Percentiles rank a stretch among this genome's conserved stretches.
phyloP scores from a whole-genome alignment of 768 basidiomycete genomes.

The Hypholoma fasciculare region DNA sequence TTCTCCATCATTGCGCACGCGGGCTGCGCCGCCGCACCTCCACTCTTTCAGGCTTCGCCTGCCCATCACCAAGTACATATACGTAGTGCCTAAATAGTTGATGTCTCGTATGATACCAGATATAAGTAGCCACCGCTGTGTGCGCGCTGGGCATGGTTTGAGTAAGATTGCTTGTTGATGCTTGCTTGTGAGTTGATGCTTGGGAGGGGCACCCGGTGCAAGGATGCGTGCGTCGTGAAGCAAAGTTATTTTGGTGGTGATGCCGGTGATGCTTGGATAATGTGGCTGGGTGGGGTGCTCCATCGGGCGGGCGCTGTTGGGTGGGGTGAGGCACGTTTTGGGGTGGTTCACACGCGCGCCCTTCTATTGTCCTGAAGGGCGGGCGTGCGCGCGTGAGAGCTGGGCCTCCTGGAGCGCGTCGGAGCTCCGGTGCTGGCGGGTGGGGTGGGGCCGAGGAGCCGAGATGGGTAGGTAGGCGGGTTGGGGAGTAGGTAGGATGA shows the following conservation, averaged over 20 bases:
- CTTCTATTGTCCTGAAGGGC: neutral
- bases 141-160: too few relatives aligned
- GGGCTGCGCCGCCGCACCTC: too few relatives aligned
- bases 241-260: neutral
- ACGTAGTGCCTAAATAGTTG: too few relatives aligned
- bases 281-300: neutral
- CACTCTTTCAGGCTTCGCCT: too few relatives aligned
- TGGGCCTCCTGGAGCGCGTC: neutral
- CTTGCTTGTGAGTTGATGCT: too few relatives aligned
- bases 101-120: too few relatives aligned
- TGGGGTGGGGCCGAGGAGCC: neutral
- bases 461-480: neutral
- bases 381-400: neutral
- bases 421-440: neutral
- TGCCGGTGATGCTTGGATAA: neutral
- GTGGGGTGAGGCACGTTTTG: neutral
- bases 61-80: too few relatives aligned
- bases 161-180: too few relatives aligned
- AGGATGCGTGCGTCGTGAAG: too few relatives aligned
- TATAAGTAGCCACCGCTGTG: too few relatives aligned
- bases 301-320: neutral
- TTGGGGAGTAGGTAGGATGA: neutral
- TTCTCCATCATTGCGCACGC: too few relatives aligned
- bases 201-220: too few relatives aligned
- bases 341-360: neutral